Conservation (phyloP, 495 filamentous ascomycete genomes). For the Hypoxylon rickii region DNA sequence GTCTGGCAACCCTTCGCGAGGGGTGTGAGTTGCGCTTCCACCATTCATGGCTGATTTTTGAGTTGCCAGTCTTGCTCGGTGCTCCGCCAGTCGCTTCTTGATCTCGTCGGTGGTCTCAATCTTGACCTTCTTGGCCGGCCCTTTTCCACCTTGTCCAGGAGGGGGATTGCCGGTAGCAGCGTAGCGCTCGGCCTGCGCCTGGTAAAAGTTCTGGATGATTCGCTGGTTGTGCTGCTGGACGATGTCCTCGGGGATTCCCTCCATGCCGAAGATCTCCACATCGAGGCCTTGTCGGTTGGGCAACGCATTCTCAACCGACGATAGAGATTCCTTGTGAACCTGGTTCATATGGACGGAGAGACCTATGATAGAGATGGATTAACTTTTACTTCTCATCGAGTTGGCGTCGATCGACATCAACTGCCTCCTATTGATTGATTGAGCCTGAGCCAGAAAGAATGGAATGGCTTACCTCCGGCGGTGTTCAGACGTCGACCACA, state of each 20-base stretch:
- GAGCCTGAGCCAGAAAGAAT: background rate
- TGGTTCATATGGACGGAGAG: slow-evolving; percentile 96
- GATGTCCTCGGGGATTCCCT: slow-evolving; percentile 90
- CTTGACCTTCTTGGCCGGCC: slow-evolving; percentile 76
- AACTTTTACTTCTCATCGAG: too few relatives aligned
- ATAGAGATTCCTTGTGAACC: slow-evolving; percentile 91
- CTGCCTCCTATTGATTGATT: too few relatives aligned
- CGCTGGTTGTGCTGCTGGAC: slow-evolving; percentile 80
- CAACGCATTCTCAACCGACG: slow-evolving; percentile 87
- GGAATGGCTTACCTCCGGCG: slow-evolving; percentile 73
- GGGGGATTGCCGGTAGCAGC: slow-evolving; percentile 83
- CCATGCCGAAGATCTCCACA: slow-evolving; percentile 97
- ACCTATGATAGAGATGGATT: slow-evolving; percentile 61
- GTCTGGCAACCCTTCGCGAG: slow-evolving; percentile 56
- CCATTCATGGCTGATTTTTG: slow-evolving; percentile 58
- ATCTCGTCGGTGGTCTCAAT: slow-evolving; percentile 75
- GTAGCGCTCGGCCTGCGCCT: slow-evolving; percentile 80
- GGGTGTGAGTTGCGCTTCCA: slow-evolving; percentile 65
- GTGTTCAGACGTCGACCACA: slow-evolving; percentile 89
- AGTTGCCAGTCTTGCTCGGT: slow-evolving; percentile 69
- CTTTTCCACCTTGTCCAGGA: slow-evolving; percentile 57
- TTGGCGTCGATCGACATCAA: too few relatives aligned
- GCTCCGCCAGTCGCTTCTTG: slow-evolving; percentile 81
- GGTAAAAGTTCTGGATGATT: slow-evolving; percentile 80
- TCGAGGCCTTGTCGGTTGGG: slow-evolving; percentile 80